Conservation (phyloP, 2,329 filamentous ascomycete species). For the Hypoxylon sp. region DNA sequence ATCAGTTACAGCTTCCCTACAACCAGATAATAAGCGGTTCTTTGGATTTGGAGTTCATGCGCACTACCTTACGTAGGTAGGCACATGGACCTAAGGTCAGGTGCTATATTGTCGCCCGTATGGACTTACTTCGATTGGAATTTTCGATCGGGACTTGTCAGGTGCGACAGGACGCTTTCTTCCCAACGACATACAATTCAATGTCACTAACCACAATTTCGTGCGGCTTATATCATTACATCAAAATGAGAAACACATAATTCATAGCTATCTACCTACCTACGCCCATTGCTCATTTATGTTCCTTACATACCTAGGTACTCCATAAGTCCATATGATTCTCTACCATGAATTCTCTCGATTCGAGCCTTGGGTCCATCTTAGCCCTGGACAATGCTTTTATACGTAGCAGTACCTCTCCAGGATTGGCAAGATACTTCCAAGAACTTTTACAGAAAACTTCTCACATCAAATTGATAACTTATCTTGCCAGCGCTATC, state of each 20-base stretch:
- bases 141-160: background rate
- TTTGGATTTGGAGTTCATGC: too few species aligned
- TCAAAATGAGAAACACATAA: background rate
- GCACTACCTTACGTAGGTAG: background rate
- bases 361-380: background rate
- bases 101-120: too few species aligned
- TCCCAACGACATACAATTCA: background rate
- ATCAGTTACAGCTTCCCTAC: too few species aligned
- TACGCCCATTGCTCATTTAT: too few species aligned
- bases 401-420: constrained; percentile 17
- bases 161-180: background rate
- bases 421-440: constrained; percentile 25
- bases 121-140: too few species aligned
- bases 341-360: background rate
- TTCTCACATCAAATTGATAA: constrained; percentile 13
- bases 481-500: constrained; percentile 27
- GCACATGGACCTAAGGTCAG: background rate
- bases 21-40: too few species aligned
- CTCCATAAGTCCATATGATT: background rate
- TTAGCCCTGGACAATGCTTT: constrained; percentile 16
- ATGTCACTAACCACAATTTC: background rate
- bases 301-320: background rate
- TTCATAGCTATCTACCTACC: background rate
- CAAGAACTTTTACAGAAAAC: background rate
- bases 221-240: background rate